Percentiles rank a stretch among this genome's conserved stretches.
Conservation (phyloP, 129 eudicot genomes). For the Flaveria brownii region DNA sequence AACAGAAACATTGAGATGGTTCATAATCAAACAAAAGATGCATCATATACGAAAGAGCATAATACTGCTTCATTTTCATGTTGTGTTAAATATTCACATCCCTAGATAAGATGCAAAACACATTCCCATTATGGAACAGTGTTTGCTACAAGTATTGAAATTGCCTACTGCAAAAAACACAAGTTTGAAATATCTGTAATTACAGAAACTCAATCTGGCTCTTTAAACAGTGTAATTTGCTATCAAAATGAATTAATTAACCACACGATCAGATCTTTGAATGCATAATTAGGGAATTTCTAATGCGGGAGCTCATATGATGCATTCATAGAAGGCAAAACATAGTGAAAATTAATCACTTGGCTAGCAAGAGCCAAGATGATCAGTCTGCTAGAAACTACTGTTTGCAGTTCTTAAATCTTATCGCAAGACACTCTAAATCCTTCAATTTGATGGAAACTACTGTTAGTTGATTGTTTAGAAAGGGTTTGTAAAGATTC, state of each 20-base stretch:
- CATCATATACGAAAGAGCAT: too few relatives aligned
- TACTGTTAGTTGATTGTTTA: not conserved
- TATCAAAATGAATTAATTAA: not conserved
- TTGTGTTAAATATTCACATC: too few relatives aligned
- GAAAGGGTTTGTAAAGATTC: slow-evolving; percentile 19
- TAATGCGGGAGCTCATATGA: not conserved
- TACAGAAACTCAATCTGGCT: not conserved
- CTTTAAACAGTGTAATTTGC: not conserved
- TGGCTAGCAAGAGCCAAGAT: slow-evolving; percentile 15
- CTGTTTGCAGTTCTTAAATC: not conserved
- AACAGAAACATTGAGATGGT: too few relatives aligned
- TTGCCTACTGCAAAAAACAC: not conserved
- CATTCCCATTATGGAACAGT: not conserved
- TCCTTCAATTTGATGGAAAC: not conserved
- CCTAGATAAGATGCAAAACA: slow-evolving; percentile 29
- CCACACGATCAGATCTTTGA: not conserved
- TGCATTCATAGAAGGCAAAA: not conserved
- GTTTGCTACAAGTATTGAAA: not conserved
- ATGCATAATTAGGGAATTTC: not conserved
- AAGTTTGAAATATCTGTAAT: not conserved
- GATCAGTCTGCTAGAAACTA: not conserved
- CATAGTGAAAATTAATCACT: not conserved
- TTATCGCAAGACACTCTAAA: not conserved
- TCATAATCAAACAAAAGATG: too few relatives aligned
- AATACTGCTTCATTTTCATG: too few relatives aligned